Conservation (phyloP, 352 stramenopile genomes). For the Aphanomyces stellatus region DNA sequence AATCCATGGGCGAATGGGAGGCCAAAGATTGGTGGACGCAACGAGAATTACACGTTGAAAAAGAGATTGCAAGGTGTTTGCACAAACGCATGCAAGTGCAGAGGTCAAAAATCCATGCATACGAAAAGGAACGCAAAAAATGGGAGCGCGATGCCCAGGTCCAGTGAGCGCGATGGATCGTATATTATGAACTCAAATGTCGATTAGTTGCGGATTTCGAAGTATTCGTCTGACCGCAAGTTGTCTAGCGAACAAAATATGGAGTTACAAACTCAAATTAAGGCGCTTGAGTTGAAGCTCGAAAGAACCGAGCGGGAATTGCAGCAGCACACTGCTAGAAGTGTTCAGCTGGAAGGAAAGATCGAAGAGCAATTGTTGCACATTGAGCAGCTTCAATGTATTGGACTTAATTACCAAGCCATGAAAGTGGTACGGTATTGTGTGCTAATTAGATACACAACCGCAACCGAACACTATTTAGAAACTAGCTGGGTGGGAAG, state of each 20-base stretch:
- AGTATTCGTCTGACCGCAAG: conserved; percentile 73
- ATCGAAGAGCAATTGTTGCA: background rate
- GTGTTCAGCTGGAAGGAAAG: conserved; percentile 56
- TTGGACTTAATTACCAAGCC: background rate
- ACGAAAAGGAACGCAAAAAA: conserved; percentile 77
- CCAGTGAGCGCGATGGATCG: too few relatives aligned
- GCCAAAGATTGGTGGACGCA: conserved; percentile 53
- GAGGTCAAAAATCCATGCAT: conserved; percentile 56
- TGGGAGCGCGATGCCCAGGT: conserved; percentile 69
- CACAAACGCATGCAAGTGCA: conserved; percentile 67
- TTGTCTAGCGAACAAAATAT: conserved; percentile 74
- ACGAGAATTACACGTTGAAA: conserved; percentile 41
- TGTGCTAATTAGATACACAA: conserved; percentile 8
- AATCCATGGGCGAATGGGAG: conserved; percentile 1
- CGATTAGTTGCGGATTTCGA: conserved; percentile 49
- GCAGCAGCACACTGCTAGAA: conserved; percentile 43
- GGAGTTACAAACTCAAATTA: conserved; percentile 52
- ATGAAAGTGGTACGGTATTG: background rate
- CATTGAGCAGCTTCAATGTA: background rate
- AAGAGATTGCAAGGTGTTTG: conserved; percentile 38
- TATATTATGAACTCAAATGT: background rate
- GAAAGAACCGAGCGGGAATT: conserved; percentile 39
- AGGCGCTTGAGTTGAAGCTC: conserved; percentile 40
- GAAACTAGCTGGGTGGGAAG: background rate
- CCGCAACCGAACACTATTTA: conserved; percentile 22